phyloP scores from a whole-genome alignment of 192 early-diverging fungal genomes.

The Podila horticola region DNA sequence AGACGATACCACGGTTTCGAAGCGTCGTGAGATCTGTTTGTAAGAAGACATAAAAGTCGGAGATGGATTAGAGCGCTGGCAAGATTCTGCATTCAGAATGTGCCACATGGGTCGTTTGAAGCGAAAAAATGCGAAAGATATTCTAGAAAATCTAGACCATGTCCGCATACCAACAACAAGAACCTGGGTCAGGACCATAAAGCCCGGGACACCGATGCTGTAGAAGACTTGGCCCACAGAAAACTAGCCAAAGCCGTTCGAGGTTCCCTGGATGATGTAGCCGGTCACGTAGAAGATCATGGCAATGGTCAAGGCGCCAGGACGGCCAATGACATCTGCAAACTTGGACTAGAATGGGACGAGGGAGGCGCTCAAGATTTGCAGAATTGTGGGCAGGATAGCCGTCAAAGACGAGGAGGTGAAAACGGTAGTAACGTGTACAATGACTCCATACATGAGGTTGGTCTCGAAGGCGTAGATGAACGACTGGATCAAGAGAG shows the following conservation, averaged over 20 bases:
- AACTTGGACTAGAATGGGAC: slow-evolving; percentile 18
- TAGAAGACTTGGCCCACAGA: not conserved
- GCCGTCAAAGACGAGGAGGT: not conserved
- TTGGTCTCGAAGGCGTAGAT: slow-evolving; percentile 3
- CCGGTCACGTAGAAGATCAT: slow-evolving; percentile 7
- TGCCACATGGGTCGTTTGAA: not conserved
- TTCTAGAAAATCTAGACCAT: not conserved
- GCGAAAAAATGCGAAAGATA: not conserved
- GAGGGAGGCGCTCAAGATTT: slow-evolving; percentile 5
- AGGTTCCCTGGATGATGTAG: slow-evolving; percentile 3
- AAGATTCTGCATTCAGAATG: no score
- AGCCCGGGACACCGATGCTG: slow-evolving; percentile 6
- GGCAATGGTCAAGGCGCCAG: slow-evolving; percentile 4
- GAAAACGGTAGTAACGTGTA: not conserved
- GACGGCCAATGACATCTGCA: slow-evolving; percentile 18
- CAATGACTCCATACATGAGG: not conserved
- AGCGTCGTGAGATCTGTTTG: slow-evolving; percentile 7
- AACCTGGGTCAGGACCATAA: not conserved
- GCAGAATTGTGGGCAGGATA: slow-evolving; percentile 5
- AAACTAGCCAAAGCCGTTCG: slow-evolving; percentile 7
- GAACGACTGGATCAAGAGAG: not conserved
- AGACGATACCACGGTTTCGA: slow-evolving; percentile 9
- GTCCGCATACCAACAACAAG: slow-evolving; percentile 13
- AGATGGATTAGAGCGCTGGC: no score
- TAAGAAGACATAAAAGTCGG: not conserved